Evolutionary conservation across 257 asterid genomes (phyloP).

Genomic region (Fraxinus pennsylvanica): DNA sequence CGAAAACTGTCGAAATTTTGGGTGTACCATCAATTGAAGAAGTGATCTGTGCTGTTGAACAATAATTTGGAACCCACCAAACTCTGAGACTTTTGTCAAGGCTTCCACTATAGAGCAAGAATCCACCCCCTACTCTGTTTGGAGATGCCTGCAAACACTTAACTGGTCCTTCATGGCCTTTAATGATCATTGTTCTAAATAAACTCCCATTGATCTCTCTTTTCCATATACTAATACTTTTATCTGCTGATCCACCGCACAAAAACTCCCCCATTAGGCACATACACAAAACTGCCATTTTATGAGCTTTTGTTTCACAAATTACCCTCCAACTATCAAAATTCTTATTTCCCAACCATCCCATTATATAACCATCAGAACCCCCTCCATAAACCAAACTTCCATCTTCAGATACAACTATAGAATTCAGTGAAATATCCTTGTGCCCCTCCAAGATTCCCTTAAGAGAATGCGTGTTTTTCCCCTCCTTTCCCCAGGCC

Average conservation of each 20-base stretch:
- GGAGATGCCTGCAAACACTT: slow-evolving; percentile 75
- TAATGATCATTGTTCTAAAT: slow-evolving; percentile 46
- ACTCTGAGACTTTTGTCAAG: slow-evolving; percentile 73
- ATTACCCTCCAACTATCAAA: slow-evolving; percentile 39
- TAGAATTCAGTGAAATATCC: slow-evolving; percentile 72
- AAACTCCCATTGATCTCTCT: slow-evolving; percentile 50
- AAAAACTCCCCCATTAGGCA: slow-evolving; percentile 48
- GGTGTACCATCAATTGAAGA: slow-evolving; percentile 12
- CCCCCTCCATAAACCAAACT: slow-evolving; percentile 68
- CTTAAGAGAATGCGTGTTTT: slow-evolving; percentile 42
- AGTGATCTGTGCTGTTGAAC: neutral
- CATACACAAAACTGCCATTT: slow-evolving; percentile 74
- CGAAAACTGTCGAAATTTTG: neutral
- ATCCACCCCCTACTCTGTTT: slow-evolving; percentile 63
- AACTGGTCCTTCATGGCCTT: slow-evolving; percentile 79
- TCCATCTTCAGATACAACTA: slow-evolving; percentile 60
- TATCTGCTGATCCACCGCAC: slow-evolving; percentile 77
- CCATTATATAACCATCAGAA: slow-evolving; percentile 73
- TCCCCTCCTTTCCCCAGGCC: slow-evolving; percentile 56
- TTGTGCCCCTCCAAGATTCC: slow-evolving; percentile 75
- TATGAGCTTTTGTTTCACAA: slow-evolving; percentile 68
- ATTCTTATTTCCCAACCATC: slow-evolving; percentile 48
- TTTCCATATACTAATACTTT: slow-evolving; percentile 61
- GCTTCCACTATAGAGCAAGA: slow-evolving; percentile 80
- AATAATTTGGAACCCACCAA: slow-evolving; percentile 75